These are phyloP conservation scores for Pyrenula aspistea DNA, from an alignment of 495 filamentous ascomycete genomes.

Conservation along the genomic window DNA sequence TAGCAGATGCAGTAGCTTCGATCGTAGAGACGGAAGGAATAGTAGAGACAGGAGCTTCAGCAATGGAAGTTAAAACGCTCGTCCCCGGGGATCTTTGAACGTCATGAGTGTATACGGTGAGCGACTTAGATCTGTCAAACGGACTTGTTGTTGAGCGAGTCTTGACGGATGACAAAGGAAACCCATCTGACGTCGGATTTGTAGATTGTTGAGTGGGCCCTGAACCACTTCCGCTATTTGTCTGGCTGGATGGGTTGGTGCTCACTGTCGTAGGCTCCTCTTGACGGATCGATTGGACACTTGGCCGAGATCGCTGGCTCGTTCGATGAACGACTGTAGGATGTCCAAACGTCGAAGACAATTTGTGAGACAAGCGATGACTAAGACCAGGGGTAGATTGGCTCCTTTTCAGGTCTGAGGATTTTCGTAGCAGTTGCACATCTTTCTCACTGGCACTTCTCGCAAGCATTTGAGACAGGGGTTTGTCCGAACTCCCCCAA, in stretches of 20 bases:
- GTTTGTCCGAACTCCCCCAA: background rate
- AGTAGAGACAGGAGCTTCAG: constrained; percentile 3
- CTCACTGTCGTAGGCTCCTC: constrained; percentile 7
- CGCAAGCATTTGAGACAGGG: constrained; percentile 1
- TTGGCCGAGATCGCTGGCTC: constrained; percentile 29
- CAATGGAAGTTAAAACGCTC: background rate
- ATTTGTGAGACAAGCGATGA: constrained; percentile 32
- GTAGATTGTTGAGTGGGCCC: constrained; percentile 24
- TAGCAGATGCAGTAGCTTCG: constrained; percentile 66
- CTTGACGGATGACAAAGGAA: constrained; percentile 8
- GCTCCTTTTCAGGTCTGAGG: constrained; percentile 1
- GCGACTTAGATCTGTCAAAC: background rate
- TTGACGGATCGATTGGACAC: constrained; percentile 11
- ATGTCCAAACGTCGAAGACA: constrained; percentile 36
- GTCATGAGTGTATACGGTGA: background rate
- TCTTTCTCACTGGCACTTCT: constrained; percentile 6
- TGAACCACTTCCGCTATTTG: constrained; percentile 19
- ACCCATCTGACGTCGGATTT: constrained; percentile 23
- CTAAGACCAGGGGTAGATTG: constrained; percentile 16
- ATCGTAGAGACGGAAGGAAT: constrained; percentile 60
- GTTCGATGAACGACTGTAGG: constrained; percentile 43
- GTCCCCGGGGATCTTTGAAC: background rate
- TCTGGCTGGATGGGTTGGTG: background rate
- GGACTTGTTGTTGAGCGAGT: background rate
- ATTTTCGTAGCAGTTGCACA: background rate